These are phyloP conservation scores for Liriodendron chinense DNA, from an alignment of 164 flowering plant species.

Conservation along the genomic window DNA sequence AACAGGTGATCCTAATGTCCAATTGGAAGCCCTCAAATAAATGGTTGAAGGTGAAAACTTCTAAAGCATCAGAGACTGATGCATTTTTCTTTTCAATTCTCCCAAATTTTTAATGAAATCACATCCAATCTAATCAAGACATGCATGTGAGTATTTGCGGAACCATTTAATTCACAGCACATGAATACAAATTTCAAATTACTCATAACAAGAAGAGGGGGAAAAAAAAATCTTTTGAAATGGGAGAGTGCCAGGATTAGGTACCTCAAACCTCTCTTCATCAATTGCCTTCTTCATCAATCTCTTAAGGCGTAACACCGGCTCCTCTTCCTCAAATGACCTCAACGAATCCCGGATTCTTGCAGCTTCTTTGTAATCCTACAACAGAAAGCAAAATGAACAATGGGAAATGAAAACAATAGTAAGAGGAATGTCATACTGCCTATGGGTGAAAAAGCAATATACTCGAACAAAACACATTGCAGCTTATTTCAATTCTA, in stretches of 20 bases:
- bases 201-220: not conserved
- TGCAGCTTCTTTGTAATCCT: conserved; percentile 95
- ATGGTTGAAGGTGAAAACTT: no score
- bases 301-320: conserved; percentile 65
- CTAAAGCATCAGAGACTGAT: no score
- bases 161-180: no score
- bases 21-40: no score
- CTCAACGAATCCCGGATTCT: conserved; percentile 81
- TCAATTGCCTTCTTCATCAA: conserved; percentile 66
- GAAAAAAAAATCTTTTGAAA: not conserved
- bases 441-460: not conserved
- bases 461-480: not conserved
- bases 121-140: no score
- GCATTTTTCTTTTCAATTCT: no score
- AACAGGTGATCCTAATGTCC: no score
- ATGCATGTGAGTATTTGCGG: no score
- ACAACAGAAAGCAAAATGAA: conserved; percentile 4
- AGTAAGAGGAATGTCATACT: not conserved
- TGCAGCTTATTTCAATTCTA: not conserved
- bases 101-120: no score
- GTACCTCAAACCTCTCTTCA: conserved; percentile 84
- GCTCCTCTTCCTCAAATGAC: conserved; percentile 81
- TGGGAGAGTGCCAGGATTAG: not conserved
- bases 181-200: no score
- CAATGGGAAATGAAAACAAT: not conserved